Percentiles rank a stretch among this genome's conserved stretches.
These are phyloP conservation scores for Cutaneotrichosporon sp. DNA, from an alignment of 1,284 basidiomycete genomes.

Conservation along the genomic window DNA sequence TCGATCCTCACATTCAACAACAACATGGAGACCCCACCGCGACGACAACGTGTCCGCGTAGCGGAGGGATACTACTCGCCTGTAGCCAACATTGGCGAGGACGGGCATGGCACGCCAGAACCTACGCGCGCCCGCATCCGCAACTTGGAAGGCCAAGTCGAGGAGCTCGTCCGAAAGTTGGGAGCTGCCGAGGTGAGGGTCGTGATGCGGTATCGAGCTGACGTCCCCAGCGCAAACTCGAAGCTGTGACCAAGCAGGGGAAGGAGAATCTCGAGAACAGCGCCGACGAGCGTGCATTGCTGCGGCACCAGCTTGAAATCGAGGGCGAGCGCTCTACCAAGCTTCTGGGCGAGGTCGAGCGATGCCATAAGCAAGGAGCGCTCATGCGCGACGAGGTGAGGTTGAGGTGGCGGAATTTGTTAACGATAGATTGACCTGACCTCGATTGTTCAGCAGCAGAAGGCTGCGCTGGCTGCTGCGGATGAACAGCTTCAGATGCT, in stretches of 20 bases:
- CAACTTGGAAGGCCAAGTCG: constrained; percentile 30
- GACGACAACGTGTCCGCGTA: background rate
- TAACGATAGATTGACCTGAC: constrained; percentile 31
- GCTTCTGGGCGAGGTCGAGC: constrained; percentile 19
- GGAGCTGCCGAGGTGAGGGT: constrained; percentile 27
- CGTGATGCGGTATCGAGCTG: background rate
- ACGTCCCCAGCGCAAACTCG: constrained; percentile 18
- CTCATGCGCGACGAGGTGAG: constrained; percentile 39
- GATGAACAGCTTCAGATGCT: constrained; percentile 36
- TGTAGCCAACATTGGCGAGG: background rate
- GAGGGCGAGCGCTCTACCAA: background rate
- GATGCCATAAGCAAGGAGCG: constrained; percentile 24
- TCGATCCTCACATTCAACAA: background rate
- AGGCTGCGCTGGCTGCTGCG: constrained; percentile 33
- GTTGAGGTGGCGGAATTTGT: background rate
- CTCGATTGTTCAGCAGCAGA: constrained; percentile 32
- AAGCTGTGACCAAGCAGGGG: constrained; percentile 9
- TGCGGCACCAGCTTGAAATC: constrained; percentile 1
- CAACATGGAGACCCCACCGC: background rate
- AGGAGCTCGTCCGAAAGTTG: constrained; percentile 34
- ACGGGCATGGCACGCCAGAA: constrained; percentile 31
- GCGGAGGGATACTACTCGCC: background rate
- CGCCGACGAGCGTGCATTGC: constrained; percentile 2
- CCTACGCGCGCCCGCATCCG: constrained; percentile 31
- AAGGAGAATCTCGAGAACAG: background rate